Base-by-base conservation (phyloP, 2,329 filamentous ascomycete genomes). In the Diplodia mutila region DNA sequence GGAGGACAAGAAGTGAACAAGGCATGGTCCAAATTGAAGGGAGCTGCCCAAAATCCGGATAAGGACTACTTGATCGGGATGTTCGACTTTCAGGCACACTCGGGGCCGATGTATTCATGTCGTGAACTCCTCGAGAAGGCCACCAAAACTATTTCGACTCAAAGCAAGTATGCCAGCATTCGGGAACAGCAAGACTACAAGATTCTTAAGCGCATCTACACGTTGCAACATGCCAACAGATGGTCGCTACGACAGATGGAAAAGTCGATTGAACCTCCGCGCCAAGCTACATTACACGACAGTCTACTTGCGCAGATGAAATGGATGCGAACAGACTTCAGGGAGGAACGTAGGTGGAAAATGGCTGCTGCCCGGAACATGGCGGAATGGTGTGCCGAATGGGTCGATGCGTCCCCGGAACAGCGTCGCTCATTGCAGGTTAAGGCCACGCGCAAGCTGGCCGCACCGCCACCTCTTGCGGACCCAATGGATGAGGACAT, bases 251-350 rank as follows among this genome's bases (percentile, higher is more conserved):
- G 94, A 64, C 95, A 99, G 75, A 89, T 94, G 52, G 92, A 96
- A 75, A 90, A 93, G 67, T 91, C 89, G 48, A 85, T 89, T 1
- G 95, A 99, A 78, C 94, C 94, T 4, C 85, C 87, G 4, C 87
- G 93, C 46, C 90, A 90, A 21, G 85, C 87, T 0, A 89, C 90
- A 1, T 94, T 98, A 72, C 92, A 90, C 87, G 95, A 99, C 79
- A 86, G 94, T 64, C 78, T 98, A 66, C 82, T 99, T 37, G 87
- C 93, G 72, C 94, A 99, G 81, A 92, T 94, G 87, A 97, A 94
- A 78, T 98, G 94, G 94, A 96, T 99, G 92, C 88, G 94, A 61
- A 97, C 93, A 1, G 95, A 99, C 79, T 98, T 97, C 75, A 87
- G 91, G 63, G 92, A 97, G 79, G 95, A 98, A 78, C 85, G 93